These are phyloP conservation scores for Solanum pimpinellifolium DNA, from an alignment of 257 asterid species.

Conservation along the genomic window DNA sequence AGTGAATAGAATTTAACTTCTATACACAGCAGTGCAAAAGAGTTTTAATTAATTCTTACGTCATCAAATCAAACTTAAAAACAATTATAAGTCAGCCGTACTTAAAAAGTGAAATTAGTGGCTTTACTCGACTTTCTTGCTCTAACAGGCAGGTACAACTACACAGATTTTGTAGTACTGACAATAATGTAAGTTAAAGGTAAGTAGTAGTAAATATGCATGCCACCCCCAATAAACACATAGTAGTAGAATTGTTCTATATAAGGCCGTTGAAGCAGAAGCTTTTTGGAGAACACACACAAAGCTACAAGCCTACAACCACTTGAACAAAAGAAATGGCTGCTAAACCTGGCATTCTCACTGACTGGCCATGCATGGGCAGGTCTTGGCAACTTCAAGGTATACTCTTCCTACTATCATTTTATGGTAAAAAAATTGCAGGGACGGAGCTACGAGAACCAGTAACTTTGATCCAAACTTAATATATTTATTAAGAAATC, in stretches of 20 bases:
- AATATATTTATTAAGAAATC: neutral
- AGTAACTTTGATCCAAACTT: neutral
- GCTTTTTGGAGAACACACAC: neutral
- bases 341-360: constrained; percentile 56
- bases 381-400: constrained; percentile 60
- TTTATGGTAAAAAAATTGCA: neutral
- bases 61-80: neutral
- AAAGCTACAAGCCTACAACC: neutral
- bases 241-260: neutral
- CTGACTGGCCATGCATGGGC: constrained; percentile 95
- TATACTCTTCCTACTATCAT: constrained; percentile 1
- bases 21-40: neutral
- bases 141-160: neutral
- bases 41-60: neutral
- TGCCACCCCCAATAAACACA: neutral
- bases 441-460: neutral
- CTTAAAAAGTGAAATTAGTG: neutral
- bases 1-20: neutral
- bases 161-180: neutral
- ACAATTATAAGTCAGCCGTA: neutral
- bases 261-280: neutral
- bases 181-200: neutral
- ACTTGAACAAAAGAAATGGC: constrained; percentile 39
- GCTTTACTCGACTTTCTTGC: neutral
- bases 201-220: neutral